A percentile compares a stretch with the other conserved stretches of the same genome.
These are phyloP conservation scores for Fusarium brachygibbosum DNA, from an alignment of 2,329 filamentous ascomycete species.

Conservation along the genomic window DNA sequence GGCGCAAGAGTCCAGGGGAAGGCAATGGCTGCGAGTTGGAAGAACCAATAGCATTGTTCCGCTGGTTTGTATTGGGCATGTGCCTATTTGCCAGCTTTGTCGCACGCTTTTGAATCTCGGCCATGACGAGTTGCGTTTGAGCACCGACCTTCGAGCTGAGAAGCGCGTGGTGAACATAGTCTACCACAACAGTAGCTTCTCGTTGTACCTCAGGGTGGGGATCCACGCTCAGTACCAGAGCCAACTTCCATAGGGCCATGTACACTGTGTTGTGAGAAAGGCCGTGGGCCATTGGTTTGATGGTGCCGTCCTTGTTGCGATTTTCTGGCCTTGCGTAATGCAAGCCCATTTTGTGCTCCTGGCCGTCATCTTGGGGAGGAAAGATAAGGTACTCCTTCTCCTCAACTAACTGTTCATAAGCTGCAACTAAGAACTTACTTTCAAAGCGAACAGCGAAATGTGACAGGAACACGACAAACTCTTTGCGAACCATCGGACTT, in stretches of 20 bases:
- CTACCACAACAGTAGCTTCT: slow-evolving; percentile 86
- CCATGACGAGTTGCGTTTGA: slow-evolving; percentile 78
- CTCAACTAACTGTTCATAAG: slow-evolving; percentile 89
- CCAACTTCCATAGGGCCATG: slow-evolving; percentile 93
- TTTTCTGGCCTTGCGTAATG: slow-evolving; percentile 71
- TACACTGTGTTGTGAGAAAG: slow-evolving; percentile 91
- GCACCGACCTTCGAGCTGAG: slow-evolving; percentile 81
- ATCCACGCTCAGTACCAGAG: slow-evolving; percentile 90
- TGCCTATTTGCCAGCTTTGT: slow-evolving; percentile 62
- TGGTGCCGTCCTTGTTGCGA: slow-evolving; percentile 68
- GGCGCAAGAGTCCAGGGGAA: slow-evolving; percentile 70
- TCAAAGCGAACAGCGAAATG: slow-evolving; percentile 91
- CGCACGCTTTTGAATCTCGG: slow-evolving; percentile 74
- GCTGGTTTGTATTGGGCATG: slow-evolving; percentile 58
- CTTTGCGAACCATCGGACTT: slow-evolving; percentile 92
- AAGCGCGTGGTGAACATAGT: slow-evolving; percentile 84
- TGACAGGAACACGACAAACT: slow-evolving; percentile 93
- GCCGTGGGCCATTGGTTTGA: slow-evolving; percentile 69
- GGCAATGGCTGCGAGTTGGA: slow-evolving; percentile 61
- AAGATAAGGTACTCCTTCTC: slow-evolving; percentile 78
- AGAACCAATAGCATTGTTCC: slow-evolving; percentile 58
- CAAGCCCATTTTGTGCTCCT: slow-evolving; percentile 72
- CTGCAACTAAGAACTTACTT: slow-evolving; percentile 90
- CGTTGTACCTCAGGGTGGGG: slow-evolving; percentile 93
- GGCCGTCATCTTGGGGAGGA: slow-evolving; percentile 67